phyloP scores from a whole-genome alignment of 495 filamentous ascomycete genomes.

The Penicillium chermesinum region DNA sequence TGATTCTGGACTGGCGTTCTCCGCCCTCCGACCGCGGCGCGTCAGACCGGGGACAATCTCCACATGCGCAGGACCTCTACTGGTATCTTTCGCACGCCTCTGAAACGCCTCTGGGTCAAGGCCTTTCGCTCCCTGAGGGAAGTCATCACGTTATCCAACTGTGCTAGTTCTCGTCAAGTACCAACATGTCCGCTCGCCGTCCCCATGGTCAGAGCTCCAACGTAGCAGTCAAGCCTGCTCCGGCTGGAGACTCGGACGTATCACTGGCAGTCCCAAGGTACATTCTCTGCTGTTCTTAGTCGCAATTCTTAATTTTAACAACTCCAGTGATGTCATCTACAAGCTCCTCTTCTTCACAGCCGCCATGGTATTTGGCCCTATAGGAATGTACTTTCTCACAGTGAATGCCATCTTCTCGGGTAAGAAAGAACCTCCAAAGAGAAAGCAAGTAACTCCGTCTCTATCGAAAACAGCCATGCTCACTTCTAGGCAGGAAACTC shows the following conservation, averaged over 20 bases:
- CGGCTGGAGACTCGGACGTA: conserved; percentile 35
- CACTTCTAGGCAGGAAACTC: conserved; percentile 59
- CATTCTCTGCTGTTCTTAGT: conserved; percentile 21
- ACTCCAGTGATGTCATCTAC: conserved; percentile 69
- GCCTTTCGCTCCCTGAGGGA: too few relatives aligned
- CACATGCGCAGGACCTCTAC: background rate
- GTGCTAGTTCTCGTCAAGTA: too few relatives aligned
- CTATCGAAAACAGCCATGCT: background rate
- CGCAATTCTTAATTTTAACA: background rate
- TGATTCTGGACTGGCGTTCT: background rate
- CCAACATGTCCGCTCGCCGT: conserved; percentile 32
- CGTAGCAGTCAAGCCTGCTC: conserved; percentile 21
- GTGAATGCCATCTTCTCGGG: conserved; percentile 72
- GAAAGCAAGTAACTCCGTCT: background rate
- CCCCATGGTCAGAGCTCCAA: conserved; percentile 32
- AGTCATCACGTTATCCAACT: too few relatives aligned
- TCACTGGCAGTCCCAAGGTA: conserved; percentile 71
- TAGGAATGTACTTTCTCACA: conserved; percentile 81
- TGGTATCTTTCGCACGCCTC: too few relatives aligned
- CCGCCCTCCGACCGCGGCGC: background rate
- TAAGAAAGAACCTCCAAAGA: conserved; percentile 28
- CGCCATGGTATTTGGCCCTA: conserved; percentile 81
- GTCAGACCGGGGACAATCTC: background rate
- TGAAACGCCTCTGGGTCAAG: too few relatives aligned
- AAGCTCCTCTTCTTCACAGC: conserved; percentile 87